Evolutionary conservation across 2,329 filamentous ascomycete species (phyloP), one percentile per base, ranked within the genome.

Genomic region (Claviceps fusiformis): DNA sequence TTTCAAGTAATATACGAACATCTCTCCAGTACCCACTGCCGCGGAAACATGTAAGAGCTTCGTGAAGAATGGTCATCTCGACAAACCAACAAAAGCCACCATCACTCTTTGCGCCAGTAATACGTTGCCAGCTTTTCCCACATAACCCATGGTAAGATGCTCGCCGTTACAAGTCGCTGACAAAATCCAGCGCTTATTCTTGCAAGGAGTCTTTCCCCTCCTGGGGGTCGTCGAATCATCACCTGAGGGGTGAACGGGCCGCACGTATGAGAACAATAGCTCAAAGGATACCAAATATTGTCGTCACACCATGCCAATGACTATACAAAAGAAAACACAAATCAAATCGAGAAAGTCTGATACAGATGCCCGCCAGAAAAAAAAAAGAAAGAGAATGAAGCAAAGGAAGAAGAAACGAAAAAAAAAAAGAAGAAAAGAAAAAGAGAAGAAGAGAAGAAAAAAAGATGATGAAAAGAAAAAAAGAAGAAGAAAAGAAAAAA

Each of bases 391-490:
- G 24, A 24, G 24, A 24, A 24, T 24, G 24, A 24, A 24, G 49
- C 57, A 54, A 59, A 58, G 64, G 63, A 17, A 17, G n/a, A 45
- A 45, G 27, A 24, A 24, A 45, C 10, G 15, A 58, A 55, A 59
- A 58, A 65, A 64, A 17, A 8, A 37, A 45, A 45, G 15, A 10
- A 8, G 9, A 24, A 35, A 35, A 15, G 10, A 24, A 50, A 57
- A 54, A 59, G 58, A 65, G 63, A 17, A 17, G 15, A 27, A 24
- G 27, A 24, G 7, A 24, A 53, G 58, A 55, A 59, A 58, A 64
- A 64, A 27, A 15, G 24, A 45, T 24, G 13, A 24, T 5, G 24
- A 8, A 37, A 45, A 45, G 15, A 10, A 8, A 4, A 24, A 35
- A 35, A 15, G 10, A 24, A 50, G 57, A 54, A 59, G 58, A 65